Evolutionary conservation across 106 monocot genomes (phyloP), one percentile per base, ranked within the genome.

Genomic region (Hemerocallis citrina): DNA sequence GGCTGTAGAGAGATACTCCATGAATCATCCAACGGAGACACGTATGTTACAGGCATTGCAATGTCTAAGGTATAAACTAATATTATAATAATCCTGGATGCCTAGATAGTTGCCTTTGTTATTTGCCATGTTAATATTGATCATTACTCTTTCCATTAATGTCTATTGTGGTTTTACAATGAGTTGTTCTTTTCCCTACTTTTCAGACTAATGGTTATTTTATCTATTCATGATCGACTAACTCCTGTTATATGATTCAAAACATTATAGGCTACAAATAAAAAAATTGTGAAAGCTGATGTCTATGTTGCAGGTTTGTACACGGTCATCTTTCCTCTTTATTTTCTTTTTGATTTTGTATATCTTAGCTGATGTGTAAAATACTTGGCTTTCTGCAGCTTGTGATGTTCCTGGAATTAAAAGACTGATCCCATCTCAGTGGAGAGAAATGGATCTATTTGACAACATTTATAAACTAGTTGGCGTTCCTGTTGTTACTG

Each of bases 401-500:
- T 96, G 90, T 70, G 95, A 96, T 81, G 90, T 96, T 31, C 95
- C 95, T 75, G 95, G 95, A 52, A 96, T 96, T 35, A 96, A 96
- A 76, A 90, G 76, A 78, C 65, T 96, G 47, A 65, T 96, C 68
- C 90, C 95, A 67, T 54, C 78, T 51, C 72, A 86, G 38, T 96
- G 95, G 95, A 90, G 90, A 63, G 68, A 86, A 51, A 86, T 83
- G 90, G 84, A 91, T 20, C 42, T 74, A 15, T 90, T 95, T 81
- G 74, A 96, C 45, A 91, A 96, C 30, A 66, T 90, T 20, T 96
- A 89, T 65, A 79, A 87, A 67, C 65, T 96, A 66, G 87, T 84
- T 66, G 95, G 95, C 45, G 95, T 96, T 39, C 95, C 95, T 30
- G 95, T 96, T 70, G 78, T 96, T 25, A 96, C 95, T 33, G 95